Conservation (phyloP, 2,329 filamentous ascomycete genomes). For the Sclerotinia subarctica region DNA sequence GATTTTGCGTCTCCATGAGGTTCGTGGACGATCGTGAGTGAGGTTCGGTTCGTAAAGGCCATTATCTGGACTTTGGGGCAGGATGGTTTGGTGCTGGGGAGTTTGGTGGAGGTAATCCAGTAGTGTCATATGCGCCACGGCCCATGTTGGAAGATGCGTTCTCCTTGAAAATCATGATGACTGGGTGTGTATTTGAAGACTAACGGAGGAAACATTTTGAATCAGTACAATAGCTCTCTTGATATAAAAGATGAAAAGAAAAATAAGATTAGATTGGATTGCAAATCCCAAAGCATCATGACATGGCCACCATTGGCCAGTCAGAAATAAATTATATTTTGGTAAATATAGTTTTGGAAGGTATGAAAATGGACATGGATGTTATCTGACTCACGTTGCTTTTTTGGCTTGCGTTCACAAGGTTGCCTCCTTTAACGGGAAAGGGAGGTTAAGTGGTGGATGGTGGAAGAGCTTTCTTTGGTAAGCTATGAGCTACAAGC, state of each 20-base stretch:
- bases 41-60: constrained; percentile 12
- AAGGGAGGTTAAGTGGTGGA: constrained; percentile 18
- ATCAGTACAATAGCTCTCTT: background rate
- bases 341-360: constrained; percentile 7
- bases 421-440: constrained; percentile 20
- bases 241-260: background rate
- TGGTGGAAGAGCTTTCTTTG: constrained; percentile 20
- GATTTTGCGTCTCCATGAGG: constrained; percentile 15
- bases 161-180: constrained; percentile 35
- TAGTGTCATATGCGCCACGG: constrained; percentile 52
- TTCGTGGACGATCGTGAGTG: constrained; percentile 19
- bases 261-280: constrained; percentile 16
- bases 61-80: constrained; percentile 37
- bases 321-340: constrained; percentile 16
- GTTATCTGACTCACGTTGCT: constrained; percentile 32
- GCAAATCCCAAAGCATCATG: constrained; percentile 9
- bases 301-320: background rate
- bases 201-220: constrained; percentile 14
- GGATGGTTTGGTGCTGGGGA: constrained; percentile 34
- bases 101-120: constrained; percentile 47
- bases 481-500: constrained; percentile 16
- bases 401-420: constrained; percentile 20
- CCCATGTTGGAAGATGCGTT: constrained; percentile 45
- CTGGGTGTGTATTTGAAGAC: background rate
- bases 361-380: background rate